phyloP scores from a whole-genome alignment of 2,329 filamentous ascomycete genomes.

The Pezicula rhizophila region DNA sequence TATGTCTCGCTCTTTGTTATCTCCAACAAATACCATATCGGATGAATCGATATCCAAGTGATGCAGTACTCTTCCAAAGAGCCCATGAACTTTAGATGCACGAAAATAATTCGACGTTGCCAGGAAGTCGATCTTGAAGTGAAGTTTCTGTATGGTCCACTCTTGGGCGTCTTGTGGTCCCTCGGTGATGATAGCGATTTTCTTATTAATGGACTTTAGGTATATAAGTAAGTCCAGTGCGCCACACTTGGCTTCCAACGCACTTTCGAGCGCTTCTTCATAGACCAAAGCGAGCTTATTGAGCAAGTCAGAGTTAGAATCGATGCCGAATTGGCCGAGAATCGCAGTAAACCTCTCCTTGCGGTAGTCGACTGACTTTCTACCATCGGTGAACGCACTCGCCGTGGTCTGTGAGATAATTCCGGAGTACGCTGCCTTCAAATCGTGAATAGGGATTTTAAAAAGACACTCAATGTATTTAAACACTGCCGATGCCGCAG shows the following conservation, averaged over 20 bases:
- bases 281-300: slow-evolving; percentile 17
- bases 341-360: slow-evolving; percentile 32
- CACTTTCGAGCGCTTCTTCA: slow-evolving; percentile 23
- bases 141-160: slow-evolving; percentile 32
- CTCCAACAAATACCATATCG: slow-evolving; percentile 25
- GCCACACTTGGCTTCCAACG: slow-evolving; percentile 31
- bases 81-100: slow-evolving; percentile 27
- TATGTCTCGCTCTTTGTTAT: slow-evolving; percentile 24
- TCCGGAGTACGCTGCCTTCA: slow-evolving; percentile 25
- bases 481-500: slow-evolving; percentile 30
- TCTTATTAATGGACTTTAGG: slow-evolving; percentile 31
- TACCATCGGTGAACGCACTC: slow-evolving; percentile 38
- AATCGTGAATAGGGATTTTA: slow-evolving; percentile 8
- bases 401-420: slow-evolving; percentile 31
- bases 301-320: slow-evolving; percentile 13
- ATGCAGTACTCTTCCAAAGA: slow-evolving; percentile 22
- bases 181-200: slow-evolving; percentile 39
- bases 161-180: slow-evolving; percentile 41
- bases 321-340: slow-evolving; percentile 18
- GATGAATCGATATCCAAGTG: slow-evolving; percentile 14
- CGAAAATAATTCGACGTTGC: slow-evolving; percentile 29
- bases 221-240: slow-evolving; percentile 29
- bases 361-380: slow-evolving; percentile 36
- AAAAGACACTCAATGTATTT: slow-evolving; percentile 17
- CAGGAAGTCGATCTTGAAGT: slow-evolving; percentile 24